Evolutionary conservation across 2,329 filamentous ascomycete genomes (phyloP), one percentile per base, ranked within the genome.

Genomic region (Trichoderma sp.): DNA sequence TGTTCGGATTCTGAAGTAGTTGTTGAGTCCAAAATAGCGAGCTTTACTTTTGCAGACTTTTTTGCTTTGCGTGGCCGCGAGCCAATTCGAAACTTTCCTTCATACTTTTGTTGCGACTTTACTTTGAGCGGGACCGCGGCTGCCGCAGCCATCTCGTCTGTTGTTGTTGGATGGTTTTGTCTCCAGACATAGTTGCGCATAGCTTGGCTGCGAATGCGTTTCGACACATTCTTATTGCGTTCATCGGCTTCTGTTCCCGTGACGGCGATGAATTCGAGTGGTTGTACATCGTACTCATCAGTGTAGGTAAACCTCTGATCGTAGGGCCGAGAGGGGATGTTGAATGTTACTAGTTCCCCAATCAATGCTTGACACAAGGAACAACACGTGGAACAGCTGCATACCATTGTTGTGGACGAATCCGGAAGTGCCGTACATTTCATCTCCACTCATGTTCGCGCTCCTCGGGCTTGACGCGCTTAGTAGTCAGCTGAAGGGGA

Each of bases 121-220:
- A 29, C 62, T 19, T 19, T 43, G 10, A 57, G 37, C 0, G 24
- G 62, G 13, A 56, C 10, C 11, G 49, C 49, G 0, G 47, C 49
- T 3, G 62, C 62, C 1, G 53, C 52, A 43, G 49, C 52, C 49
- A 33, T 65, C 14, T 57, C 53, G 11, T 47, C 27, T 24, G 35
- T 47, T 5, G 56, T 35, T 57, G 35, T 24, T 11, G 62, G 62
- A n/a, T 57, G 62, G 7, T 65, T 56, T 14, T 65, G 62, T 57
- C 53, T 65, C 62, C 62, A 65, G 16, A 65, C 62, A 19, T 65
- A 57, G 4, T 65, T 57, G 4, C 62, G 62, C 62, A 65, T 65
- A 5, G 53, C 62, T 31, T 65, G 62, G 27, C 62, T 65, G 13
- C 62, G 62, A 27, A 65, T 37, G 27, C 43, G 43, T 47, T 16